These are phyloP conservation scores for Aspergillus nomiae DNA, from an alignment of 2,329 filamentous ascomycete genomes.

Conservation along the genomic window DNA sequence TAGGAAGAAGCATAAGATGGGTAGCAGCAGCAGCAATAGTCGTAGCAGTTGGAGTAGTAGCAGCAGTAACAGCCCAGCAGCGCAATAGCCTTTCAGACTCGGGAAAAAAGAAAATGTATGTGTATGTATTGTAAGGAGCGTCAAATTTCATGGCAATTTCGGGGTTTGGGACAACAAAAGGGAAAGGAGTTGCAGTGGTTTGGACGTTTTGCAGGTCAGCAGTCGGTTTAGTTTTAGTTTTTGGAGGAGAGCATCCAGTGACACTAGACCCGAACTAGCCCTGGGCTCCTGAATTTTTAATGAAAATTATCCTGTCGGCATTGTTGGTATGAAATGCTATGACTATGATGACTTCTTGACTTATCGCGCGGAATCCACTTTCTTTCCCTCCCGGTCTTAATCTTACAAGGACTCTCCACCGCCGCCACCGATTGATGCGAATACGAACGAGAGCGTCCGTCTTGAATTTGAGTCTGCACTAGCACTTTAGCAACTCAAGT, in stretches of 20 bases:
- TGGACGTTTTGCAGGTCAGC: background rate
- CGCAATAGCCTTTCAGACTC: background rate
- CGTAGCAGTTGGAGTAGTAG: background rate
- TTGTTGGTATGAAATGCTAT: background rate
- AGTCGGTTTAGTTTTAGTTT: background rate
- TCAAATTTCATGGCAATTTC: background rate
- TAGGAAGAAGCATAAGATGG: constrained; percentile 2
- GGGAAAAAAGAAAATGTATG: background rate
- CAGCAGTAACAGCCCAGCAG: background rate
- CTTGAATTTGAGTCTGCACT: background rate
- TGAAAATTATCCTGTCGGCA: constrained; percentile 1
- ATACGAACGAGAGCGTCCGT: background rate
- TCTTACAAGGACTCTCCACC: constrained; percentile 1
- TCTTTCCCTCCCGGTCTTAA: background rate
- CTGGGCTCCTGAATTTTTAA: background rate
- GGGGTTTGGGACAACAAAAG: background rate
- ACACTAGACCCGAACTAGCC: constrained; percentile 4
- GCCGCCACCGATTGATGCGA: background rate
- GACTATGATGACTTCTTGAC: background rate
- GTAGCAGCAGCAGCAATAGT: background rate
- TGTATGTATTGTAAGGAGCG: constrained; percentile 1
- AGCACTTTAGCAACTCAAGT: background rate
- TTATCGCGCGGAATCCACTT: constrained; percentile 3
- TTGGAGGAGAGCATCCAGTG: background rate
- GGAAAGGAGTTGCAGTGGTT: background rate